Evolutionary conservation across 164 flowering plant species (phyloP), one percentile per base, ranked within the genome.

Genomic region (Nymphaea colorata): DNA sequence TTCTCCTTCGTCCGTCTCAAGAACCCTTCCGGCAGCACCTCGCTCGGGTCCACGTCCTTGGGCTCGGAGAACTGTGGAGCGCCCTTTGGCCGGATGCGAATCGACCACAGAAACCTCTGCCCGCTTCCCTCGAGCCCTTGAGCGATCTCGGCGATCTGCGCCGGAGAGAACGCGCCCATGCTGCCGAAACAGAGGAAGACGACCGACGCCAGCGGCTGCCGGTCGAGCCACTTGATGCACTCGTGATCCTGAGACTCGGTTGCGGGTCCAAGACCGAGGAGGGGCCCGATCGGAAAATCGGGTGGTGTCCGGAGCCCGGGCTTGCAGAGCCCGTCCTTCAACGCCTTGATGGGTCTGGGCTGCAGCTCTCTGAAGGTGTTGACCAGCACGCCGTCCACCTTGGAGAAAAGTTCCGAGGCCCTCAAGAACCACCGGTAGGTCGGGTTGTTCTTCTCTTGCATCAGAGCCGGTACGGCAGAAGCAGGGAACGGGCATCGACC

Each of bases 401-500:
- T 69, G 5, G 72, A 41, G 61, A 74, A 14, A 4, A 51, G 18
- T 3, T 5, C 11, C 6, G 66, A 12, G 60, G 61, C 41, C 1
- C 67, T 41, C 0, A 84, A 16, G 43, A 76, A 73, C n/a, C n/a
- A 17, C 5, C 65, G 8, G 43, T 84, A 83, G 0, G 55, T 78
- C 17, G 59, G 11, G 25, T 67, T 66, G 1, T 71, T 8, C 4
- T 85, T 75, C 5, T 78, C 79, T 0, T 67, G 76, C 6, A 77
- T 0, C 0, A 79, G 79, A n/a, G 43, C 64, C 0, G 83, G 65
- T 81, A 79, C 55, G 66, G 77, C 69, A 0, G 72, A 51, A 0
- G 82, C 36, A 0, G 70, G 79, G 2, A 85, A 17, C 0, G 82
- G 75, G 0, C 86, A 82, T 18, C 79, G 10, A 3, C 86, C 85